phyloP scores from a whole-genome alignment of 768 basidiomycete genomes.

The Lactarius tabidus region DNA sequence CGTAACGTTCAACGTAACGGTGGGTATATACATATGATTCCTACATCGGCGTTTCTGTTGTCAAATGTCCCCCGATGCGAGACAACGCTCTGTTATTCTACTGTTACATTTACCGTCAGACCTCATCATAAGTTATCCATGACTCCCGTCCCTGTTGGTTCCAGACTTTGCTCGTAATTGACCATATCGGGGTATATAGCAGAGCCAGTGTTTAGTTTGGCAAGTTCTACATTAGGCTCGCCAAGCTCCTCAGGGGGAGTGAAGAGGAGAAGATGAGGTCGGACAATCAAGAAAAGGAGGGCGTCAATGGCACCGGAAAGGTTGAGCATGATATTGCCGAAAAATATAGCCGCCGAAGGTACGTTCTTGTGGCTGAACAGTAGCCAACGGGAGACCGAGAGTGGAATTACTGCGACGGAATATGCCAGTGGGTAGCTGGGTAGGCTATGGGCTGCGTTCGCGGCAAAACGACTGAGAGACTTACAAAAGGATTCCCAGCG shows the following conservation, averaged over 20 bases:
- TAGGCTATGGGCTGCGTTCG: not conserved
- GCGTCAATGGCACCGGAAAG: constrained; percentile 42
- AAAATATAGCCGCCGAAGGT: constrained; percentile 34
- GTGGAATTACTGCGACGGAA: constrained; percentile 38
- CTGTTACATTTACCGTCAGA: no score
- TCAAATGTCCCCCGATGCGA: not conserved
- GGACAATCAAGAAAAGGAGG: constrained; percentile 36
- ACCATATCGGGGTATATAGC: not conserved
- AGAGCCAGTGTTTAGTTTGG: not conserved
- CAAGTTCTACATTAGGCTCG: not conserved
- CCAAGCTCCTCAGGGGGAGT: not conserved
- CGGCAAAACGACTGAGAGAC: not conserved
- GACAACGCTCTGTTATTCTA: not conserved
- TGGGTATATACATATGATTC: no score
- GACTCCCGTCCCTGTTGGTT: not conserved
- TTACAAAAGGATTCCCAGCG: constrained; percentile 32
- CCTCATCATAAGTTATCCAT: no score
- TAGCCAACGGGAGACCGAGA: constrained; percentile 41
- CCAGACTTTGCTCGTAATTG: not conserved
- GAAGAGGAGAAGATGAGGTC: constrained; percentile 37
- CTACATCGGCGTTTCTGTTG: no score
- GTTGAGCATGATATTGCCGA: constrained; percentile 32
- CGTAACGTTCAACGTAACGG: no score
- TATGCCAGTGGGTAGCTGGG: constrained; percentile 40
- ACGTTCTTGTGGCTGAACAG: constrained; percentile 28